A percentile compares a stretch with the other conserved stretches of the same genome.
Evolutionary conservation across 2,329 filamentous ascomycete species (phyloP).

Genomic region (Phyllosticta citribraziliensis): DNA sequence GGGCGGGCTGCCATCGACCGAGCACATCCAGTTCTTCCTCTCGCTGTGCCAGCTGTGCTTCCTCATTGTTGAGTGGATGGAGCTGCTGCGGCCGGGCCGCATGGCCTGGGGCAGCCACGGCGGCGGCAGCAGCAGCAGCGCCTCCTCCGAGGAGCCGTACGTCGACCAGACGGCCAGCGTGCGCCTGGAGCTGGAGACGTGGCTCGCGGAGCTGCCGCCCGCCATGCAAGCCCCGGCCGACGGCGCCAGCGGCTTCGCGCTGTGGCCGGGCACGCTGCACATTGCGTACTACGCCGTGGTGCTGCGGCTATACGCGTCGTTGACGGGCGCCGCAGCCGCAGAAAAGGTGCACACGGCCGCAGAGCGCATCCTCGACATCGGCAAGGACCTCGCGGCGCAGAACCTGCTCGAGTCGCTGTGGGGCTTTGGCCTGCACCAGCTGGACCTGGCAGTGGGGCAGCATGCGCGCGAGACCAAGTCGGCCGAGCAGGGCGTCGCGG

Average conservation of each 20-base stretch:
- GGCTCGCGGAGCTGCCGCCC: background rate
- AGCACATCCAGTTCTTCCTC: background rate
- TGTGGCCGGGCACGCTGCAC: background rate
- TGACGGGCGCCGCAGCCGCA: background rate
- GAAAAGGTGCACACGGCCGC: background rate
- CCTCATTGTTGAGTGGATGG: background rate
- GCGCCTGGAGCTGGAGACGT: background rate
- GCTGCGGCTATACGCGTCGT: background rate
- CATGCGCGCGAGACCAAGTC: background rate
- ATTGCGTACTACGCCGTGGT: background rate
- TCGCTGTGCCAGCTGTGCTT: background rate
- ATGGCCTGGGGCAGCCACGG: background rate
- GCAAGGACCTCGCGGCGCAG: background rate
- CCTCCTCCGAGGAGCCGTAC: background rate
- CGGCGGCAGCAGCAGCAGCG: no score
- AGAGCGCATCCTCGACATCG: background rate
- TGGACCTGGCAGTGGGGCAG: background rate
- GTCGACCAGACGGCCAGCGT: background rate
- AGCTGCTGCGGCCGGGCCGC: background rate
- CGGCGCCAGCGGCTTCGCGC: background rate
- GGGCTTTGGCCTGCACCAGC: background rate
- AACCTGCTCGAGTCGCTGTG: background rate
- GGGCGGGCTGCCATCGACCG: background rate
- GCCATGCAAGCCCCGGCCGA: background rate
- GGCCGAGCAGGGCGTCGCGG: background rate